Conservation (phyloP, 176 grass and related monocot genomes). For the Alloteropsis semialata region DNA sequence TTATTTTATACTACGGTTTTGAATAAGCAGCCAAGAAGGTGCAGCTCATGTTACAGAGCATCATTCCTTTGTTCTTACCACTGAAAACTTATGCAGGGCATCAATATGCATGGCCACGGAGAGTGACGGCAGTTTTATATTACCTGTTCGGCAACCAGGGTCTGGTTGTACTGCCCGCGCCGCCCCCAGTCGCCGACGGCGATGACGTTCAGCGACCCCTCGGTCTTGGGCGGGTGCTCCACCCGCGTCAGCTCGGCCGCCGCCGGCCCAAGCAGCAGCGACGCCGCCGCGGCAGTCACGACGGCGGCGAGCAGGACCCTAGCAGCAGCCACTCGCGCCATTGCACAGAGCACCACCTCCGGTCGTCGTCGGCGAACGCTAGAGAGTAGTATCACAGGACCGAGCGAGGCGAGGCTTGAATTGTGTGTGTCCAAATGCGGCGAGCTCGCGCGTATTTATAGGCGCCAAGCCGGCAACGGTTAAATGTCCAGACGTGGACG, state of each 20-base stretch:
- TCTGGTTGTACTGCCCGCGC: conserved; percentile 70
- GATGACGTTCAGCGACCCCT: conserved; percentile 55
- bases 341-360: background rate
- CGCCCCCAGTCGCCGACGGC: conserved; percentile 75
- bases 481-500: background rate
- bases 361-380: too few species aligned
- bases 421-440: background rate
- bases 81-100: background rate
- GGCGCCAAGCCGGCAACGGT: too few species aligned
- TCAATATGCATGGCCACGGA: background rate
- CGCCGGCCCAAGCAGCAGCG: background rate
- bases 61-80: too few species aligned
- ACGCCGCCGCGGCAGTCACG: background rate
- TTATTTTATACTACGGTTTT: too few species aligned
- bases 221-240: conserved; percentile 46
- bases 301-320: background rate
- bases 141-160: conserved; percentile 65
- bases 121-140: background rate
- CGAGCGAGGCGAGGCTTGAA: too few species aligned
- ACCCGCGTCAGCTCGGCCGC: conserved; percentile 44
- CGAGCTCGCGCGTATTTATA: background rate
- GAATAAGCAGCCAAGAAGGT: too few species aligned
- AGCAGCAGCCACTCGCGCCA: background rate
- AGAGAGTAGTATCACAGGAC: too few species aligned
- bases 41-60: too few species aligned